Base-by-base conservation (phyloP, 2,329 filamentous ascomycete genomes). In the Pseudogymnoascus sp. region DNA sequence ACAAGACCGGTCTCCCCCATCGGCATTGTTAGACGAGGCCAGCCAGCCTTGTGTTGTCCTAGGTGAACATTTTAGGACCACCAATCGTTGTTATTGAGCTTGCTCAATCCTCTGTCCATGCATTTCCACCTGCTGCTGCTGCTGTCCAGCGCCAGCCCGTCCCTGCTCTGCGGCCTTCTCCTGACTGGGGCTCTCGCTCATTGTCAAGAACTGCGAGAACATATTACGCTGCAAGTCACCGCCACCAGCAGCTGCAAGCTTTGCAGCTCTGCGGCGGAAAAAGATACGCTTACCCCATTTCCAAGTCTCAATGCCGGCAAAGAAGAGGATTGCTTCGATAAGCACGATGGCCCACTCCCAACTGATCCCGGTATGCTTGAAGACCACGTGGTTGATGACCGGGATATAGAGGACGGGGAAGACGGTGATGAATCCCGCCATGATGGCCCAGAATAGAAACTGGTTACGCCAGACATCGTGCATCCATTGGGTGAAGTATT, bases 261-360 rank as follows among this genome's bases (percentile, higher is more conserved):
- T 64, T 13, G 25, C 34, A 1, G 65, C 62, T 16, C 36, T 39
- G 25, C 70, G 69, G 13, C 81, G 74, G 68, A 83, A 79, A 67
- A 78, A 85, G 14, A 80, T 71, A 1, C 88, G 77, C 78, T 91
- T 91, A 7, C 70, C 77, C 79, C 81, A 89, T 74, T 90, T 90
- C 83, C 85, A 91, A 0, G 75, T 65, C 74, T 91, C 88, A 0
- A 85, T 79, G 0, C 86, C 86, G 0, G 78, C 69, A 71, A 90
- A 84, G 77, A 90, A 91, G 3, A 90, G 69, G 0, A 81, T 71
- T 0, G 83, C 79, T 21, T 81, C 81, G 37, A 87, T 76, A 65
- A 90, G 84, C 1, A 90, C 84, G 51, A 90, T 81, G 0, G 78
- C 85, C 88, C 87, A 90, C 72, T 90, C 87, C 86, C 85, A 88